Base-by-base conservation (phyloP, 2,329 filamentous ascomycete species). In the Botrytis tulipae region DNA sequence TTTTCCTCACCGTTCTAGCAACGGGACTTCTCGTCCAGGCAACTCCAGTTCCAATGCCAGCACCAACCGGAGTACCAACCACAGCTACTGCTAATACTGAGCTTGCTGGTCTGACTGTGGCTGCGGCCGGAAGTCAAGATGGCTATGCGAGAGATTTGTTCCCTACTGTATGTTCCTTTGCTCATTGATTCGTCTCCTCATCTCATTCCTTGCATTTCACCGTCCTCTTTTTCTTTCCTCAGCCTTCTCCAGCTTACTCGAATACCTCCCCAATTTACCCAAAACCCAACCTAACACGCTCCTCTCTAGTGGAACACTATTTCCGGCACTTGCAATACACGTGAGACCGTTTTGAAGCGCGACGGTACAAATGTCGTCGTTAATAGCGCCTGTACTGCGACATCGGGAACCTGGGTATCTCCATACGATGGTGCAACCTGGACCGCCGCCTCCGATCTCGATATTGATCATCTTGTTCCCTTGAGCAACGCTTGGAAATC, bases 391-490 rank as follows among this genome's bases (percentile, higher is more conserved):
- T 97, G 93, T 82, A 83, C 86, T 1, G 82, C 91, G 0, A 90
- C 86, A 0, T 89, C 87, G 4, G 93, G 93, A 7, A 85, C 25
- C 16, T 96, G 93, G 93, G 82, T 81, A 59, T 91, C 88, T 51
- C 91, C 92, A 0, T 96, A 92, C 80, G 93, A 95, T 79, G 92
- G 92, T 25, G 90, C 84, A 0, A 89, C 85, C 1, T 94, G 91
- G 91, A 91, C 88, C 0, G 84, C 85, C 0, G 88, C 92, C 1
- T 87, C 85, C 29, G 91, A 95, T 77, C 82, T 96, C 1, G 92
- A 95, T 77, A 95, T 96, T 74, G 93, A 96, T 81, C 93, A 96
- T 81, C 86, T 96, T 83, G 92, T 97, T 4, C 93, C 93, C 0
- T 82, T 97, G 75, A 91, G 91, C 80, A 93, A 95, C 79, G 92